Conservation (phyloP, 73 alveolate species). For the Urostyla sp. region DNA sequence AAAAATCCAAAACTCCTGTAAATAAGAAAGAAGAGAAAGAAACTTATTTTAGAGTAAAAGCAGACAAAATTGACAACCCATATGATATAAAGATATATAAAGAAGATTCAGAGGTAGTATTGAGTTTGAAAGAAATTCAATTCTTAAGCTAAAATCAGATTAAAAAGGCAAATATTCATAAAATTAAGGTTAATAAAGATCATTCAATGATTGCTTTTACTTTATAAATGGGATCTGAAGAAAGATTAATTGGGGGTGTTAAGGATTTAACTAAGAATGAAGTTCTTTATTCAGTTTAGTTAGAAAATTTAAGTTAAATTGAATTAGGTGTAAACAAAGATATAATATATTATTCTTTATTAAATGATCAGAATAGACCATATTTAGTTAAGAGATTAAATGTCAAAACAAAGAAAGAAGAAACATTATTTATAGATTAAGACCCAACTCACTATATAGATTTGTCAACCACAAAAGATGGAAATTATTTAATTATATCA, state of each 20-base stretch:
- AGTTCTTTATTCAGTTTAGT: background rate
- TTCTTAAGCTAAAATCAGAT: conserved; percentile 20
- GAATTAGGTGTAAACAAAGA: conserved; percentile 57
- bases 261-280: conserved; percentile 27
- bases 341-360: conserved; percentile 36
- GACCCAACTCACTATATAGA: conserved; percentile 67
- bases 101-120: conserved; percentile 9
- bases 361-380: conserved; percentile 64
- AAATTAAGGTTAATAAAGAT: conserved; percentile 66
- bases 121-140: conserved; percentile 58
- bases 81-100: background rate
- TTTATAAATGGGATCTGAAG: conserved; percentile 57
- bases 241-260: conserved; percentile 52
- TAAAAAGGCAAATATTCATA: conserved; percentile 43
- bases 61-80: background rate
- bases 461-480: conserved; percentile 52
- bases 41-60: conserved; percentile 27
- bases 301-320: conserved; percentile 19
- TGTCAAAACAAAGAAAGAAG: conserved; percentile 22
- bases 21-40: background rate
- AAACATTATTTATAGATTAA: conserved; percentile 23
- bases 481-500: conserved; percentile 26
- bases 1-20: background rate
- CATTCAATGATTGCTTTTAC: conserved; percentile 62
- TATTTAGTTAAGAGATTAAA: conserved; percentile 30